A percentile compares a stretch with the other conserved stretches of the same genome.
Conservation (phyloP, 83 land plant species). For the Picea engelmannii region DNA sequence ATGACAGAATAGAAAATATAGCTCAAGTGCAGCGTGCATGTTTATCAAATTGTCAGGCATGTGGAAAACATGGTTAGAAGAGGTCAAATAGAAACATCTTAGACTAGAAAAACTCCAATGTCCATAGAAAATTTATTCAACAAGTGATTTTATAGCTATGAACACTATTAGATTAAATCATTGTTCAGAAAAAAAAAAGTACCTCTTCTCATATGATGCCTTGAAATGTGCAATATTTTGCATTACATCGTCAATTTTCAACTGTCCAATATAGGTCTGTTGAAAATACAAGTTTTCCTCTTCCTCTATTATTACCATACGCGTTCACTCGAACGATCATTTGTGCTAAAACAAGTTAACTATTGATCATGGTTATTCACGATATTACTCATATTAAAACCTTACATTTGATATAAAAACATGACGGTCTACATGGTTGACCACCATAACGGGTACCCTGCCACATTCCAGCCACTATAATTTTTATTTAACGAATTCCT, state of each 20-base stretch:
- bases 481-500: too few species aligned
- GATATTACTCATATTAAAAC: too few species aligned
- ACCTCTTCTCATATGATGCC: constrained; percentile 68
- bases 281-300: constrained; percentile 91
- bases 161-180: neutral
- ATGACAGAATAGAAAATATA: neutral
- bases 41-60: neutral
- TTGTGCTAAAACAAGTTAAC: too few species aligned
- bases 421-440: too few species aligned
- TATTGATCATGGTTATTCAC: too few species aligned
- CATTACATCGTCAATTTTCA: constrained; percentile 72
- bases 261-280: constrained; percentile 65
- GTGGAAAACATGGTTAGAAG: neutral
- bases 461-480: too few species aligned
- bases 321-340: too few species aligned
- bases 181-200: neutral
- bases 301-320: constrained; percentile 32
- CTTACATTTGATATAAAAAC: too few species aligned
- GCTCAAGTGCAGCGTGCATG: neutral
- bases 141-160: neutral
- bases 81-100: neutral
- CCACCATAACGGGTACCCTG: too few species aligned
- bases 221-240: constrained; percentile 81
- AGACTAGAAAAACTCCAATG: neutral
- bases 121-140: neutral